Percentiles rank a stretch among this genome's conserved stretches.
Evolutionary conservation across 208 protist genomes (phyloP).

Genomic region (Leishmania gerbilli): DNA sequence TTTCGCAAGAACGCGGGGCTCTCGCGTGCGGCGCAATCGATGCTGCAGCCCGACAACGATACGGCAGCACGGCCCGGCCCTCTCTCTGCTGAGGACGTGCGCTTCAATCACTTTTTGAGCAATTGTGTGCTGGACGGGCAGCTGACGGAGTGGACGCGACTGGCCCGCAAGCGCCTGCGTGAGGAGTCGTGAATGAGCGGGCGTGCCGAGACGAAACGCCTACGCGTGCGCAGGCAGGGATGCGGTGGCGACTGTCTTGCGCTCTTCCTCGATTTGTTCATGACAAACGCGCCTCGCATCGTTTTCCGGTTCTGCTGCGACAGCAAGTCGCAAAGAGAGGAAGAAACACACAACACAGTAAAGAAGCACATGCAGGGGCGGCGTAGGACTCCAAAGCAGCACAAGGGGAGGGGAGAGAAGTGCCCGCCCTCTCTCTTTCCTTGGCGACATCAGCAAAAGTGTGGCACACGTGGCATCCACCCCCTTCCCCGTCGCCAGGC

Average conservation of each 20-base stretch:
- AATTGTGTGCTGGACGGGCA: constrained; percentile 50
- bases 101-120: constrained; percentile 26
- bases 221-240: not conserved
- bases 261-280: not conserved
- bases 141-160: constrained; percentile 54
- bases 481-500: not conserved
- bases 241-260: constrained; percentile 5
- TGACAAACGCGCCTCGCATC: not conserved
- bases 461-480: not conserved
- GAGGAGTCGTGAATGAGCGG: constrained; percentile 7
- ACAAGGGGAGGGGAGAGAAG: not conserved
- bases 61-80: not conserved
- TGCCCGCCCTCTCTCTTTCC: not conserved
- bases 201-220: not conserved
- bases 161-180: constrained; percentile 49
- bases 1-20: constrained; percentile 10
- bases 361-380: not conserved
- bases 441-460: not conserved
- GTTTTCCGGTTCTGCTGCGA: not conserved
- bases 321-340: not conserved
- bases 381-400: not conserved
- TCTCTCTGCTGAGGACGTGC: constrained; percentile 10
- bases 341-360: not conserved
- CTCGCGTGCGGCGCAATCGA: constrained; percentile 12
- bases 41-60: constrained; percentile 1